These are phyloP conservation scores for Backusella luteola DNA, from an alignment of 192 early-diverging fungal genomes.

Conservation along the genomic window DNA sequence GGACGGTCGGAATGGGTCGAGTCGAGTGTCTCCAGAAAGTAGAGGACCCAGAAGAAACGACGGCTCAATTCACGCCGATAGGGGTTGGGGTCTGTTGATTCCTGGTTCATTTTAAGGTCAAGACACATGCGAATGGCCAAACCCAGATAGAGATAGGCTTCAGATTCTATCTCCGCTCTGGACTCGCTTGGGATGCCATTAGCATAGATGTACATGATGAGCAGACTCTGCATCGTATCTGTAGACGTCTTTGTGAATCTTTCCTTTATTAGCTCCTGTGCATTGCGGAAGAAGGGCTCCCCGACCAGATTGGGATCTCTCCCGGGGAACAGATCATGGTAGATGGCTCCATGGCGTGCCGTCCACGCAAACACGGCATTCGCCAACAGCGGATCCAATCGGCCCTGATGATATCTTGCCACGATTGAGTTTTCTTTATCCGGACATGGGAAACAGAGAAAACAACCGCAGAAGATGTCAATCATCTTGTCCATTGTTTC, in stretches of 20 bases:
- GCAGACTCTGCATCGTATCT: constrained; percentile 29
- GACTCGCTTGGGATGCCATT: constrained; percentile 29
- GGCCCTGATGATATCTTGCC: constrained; percentile 12
- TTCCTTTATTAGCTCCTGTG: constrained; percentile 15
- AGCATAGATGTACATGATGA: constrained; percentile 38
- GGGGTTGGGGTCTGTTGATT: neutral
- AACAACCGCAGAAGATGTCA: constrained; percentile 26
- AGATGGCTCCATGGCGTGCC: constrained; percentile 32
- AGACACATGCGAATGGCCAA: constrained; percentile 35
- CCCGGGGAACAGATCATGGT: constrained; percentile 36
- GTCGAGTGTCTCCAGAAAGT: constrained; percentile 27
- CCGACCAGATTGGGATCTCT: constrained; percentile 38
- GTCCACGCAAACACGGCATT: constrained; percentile 37
- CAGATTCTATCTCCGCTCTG: constrained; percentile 21
- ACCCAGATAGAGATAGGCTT: constrained; percentile 32
- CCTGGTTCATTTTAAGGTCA: constrained; percentile 29
- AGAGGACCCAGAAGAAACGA: constrained; percentile 21
- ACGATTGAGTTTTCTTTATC: constrained; percentile 19
- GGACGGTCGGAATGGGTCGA: constrained; percentile 35
- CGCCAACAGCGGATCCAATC: constrained; percentile 14
- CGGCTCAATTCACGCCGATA: constrained; percentile 18
- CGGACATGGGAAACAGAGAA: constrained; percentile 30
- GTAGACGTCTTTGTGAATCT: constrained; percentile 19
- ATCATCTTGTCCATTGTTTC: constrained; percentile 22
- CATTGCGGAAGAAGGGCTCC: constrained; percentile 26